These are phyloP conservation scores for Penicillium psychrosexuale DNA, from an alignment of 2,329 filamentous ascomycete species.

Conservation along the genomic window DNA sequence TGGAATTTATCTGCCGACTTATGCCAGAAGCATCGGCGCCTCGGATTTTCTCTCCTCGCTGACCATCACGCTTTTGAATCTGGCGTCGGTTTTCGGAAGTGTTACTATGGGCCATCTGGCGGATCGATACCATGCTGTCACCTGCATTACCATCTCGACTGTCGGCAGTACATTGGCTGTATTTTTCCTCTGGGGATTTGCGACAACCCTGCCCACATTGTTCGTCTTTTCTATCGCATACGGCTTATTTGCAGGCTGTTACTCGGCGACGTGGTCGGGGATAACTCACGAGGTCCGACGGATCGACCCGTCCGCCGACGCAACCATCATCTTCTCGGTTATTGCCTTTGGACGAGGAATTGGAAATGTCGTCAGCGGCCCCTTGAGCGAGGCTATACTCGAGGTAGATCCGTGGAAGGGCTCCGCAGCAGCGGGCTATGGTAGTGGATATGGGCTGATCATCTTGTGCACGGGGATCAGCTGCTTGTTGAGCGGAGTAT, in stretches of 20 bases:
- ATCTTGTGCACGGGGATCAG: slow-evolving; percentile 31
- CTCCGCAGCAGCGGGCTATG: slow-evolving; percentile 23
- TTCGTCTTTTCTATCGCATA: slow-evolving; percentile 44
- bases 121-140: slow-evolving; percentile 42
- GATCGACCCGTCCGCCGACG: slow-evolving; percentile 39
- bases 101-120: slow-evolving; percentile 38
- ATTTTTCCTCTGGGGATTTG: slow-evolving; percentile 50
- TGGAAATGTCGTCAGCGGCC: slow-evolving; percentile 51
- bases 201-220: slow-evolving; percentile 42
- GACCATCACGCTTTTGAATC: slow-evolving; percentile 33
- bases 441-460: slow-evolving; percentile 27
- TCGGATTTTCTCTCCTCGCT: slow-evolving; percentile 25
- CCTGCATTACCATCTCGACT: slow-evolving; percentile 43
- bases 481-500: slow-evolving; percentile 25
- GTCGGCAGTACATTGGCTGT: slow-evolving; percentile 41
- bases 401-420: slow-evolving; percentile 16
- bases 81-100: slow-evolving; percentile 32
- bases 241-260: slow-evolving; percentile 47
- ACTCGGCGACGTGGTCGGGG: slow-evolving; percentile 45
- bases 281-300: slow-evolving; percentile 45
- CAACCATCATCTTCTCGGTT: slow-evolving; percentile 49
- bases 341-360: slow-evolving; percentile 51
- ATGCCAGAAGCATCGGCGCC: slow-evolving; percentile 30
- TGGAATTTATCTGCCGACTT: slow-evolving; percentile 39
- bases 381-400: slow-evolving; percentile 47